These are phyloP conservation scores for Rhizopus sp. DNA, from an alignment of 371 early-diverging fungal genomes.

Conservation along the genomic window DNA sequence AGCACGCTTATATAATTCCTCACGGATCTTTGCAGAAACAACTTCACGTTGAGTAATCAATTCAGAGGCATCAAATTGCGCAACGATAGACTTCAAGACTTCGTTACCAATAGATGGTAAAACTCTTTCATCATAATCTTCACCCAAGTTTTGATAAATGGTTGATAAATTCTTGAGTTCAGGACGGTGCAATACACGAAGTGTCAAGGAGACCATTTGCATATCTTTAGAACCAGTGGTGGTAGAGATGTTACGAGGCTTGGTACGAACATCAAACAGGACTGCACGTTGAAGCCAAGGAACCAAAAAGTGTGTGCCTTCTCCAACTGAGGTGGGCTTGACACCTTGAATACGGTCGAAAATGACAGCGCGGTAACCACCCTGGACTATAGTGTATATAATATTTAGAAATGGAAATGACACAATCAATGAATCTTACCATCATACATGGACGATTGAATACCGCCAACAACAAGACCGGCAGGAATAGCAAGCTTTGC, in stretches of 20 bases:
- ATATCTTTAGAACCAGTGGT: constrained; percentile 89
- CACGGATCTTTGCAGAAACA: constrained; percentile 92
- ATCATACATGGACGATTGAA: constrained; percentile 90
- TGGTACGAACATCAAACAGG: constrained; percentile 88
- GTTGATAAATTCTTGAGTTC: constrained; percentile 72
- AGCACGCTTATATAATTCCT: constrained; percentile 93
- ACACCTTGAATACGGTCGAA: constrained; percentile 97
- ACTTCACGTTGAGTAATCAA: constrained; percentile 98
- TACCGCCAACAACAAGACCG: constrained; percentile 66
- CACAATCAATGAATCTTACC: constrained; percentile 57
- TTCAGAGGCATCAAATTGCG: constrained; percentile 97
- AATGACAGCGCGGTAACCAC: constrained; percentile 95
- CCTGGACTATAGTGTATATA: constrained; percentile 70
- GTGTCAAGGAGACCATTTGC: constrained; percentile 92
- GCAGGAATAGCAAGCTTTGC: constrained; percentile 69
- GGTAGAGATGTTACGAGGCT: constrained; percentile 96
- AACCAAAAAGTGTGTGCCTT: constrained; percentile 97
- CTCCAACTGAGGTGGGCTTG: constrained; percentile 73
- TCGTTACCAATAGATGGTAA: constrained; percentile 98
- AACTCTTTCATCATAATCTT: constrained; percentile 97
- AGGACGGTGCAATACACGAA: constrained; percentile 95
- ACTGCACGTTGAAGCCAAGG: constrained; percentile 90
- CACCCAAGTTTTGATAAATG: constrained; percentile 91
- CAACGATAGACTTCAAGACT: constrained; percentile 97
- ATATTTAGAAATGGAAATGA: constrained; percentile 12